Evolutionary conservation across 768 basidiomycete species (phyloP).

Genomic region (Omphalotus guepiniiformis): DNA sequence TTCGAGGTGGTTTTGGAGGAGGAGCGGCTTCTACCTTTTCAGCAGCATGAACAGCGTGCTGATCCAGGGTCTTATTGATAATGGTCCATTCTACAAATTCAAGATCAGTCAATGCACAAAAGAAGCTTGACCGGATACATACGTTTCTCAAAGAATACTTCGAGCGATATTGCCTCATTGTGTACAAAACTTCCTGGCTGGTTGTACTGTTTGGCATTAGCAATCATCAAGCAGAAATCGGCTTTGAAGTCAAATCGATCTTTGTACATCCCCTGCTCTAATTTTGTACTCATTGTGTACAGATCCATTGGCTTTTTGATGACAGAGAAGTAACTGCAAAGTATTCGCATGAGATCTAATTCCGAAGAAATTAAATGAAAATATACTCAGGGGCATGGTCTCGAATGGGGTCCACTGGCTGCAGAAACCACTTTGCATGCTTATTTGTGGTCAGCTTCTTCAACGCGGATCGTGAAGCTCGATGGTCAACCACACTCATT

Average conservation of each 20-base stretch:
- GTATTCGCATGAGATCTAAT: not conserved
- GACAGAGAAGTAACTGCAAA: constrained; percentile 76
- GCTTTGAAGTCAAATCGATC: constrained; percentile 78
- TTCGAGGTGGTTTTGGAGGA: constrained; percentile 21
- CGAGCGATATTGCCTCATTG: constrained; percentile 70
- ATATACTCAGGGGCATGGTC: constrained; percentile 85
- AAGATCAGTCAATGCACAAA: not conserved
- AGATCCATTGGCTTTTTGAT: constrained; percentile 96
- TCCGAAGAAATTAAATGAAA: not conserved
- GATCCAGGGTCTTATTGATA: constrained; percentile 79
- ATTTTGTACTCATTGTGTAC: constrained; percentile 80
- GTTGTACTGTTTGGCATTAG: constrained; percentile 88
- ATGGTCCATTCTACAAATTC: constrained; percentile 71
- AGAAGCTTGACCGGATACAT: constrained; percentile 23
- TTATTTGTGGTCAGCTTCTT: constrained; percentile 79
- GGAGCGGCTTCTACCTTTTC: constrained; percentile 7
- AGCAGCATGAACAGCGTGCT: constrained; percentile 26
- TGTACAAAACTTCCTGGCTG: constrained; percentile 64
- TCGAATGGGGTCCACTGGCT: constrained; percentile 94
- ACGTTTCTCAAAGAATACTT: constrained; percentile 86
- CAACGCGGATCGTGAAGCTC: constrained; percentile 69
- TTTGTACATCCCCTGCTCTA: constrained; percentile 82
- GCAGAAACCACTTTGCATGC: constrained; percentile 67
- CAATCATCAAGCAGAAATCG: constrained; percentile 86
- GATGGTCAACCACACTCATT: constrained; percentile 72